Percentiles rank a stretch among this genome's conserved stretches.
Conservation (phyloP, 1,284 basidiomycete species). For the Rhodotorula glutinis region DNA sequence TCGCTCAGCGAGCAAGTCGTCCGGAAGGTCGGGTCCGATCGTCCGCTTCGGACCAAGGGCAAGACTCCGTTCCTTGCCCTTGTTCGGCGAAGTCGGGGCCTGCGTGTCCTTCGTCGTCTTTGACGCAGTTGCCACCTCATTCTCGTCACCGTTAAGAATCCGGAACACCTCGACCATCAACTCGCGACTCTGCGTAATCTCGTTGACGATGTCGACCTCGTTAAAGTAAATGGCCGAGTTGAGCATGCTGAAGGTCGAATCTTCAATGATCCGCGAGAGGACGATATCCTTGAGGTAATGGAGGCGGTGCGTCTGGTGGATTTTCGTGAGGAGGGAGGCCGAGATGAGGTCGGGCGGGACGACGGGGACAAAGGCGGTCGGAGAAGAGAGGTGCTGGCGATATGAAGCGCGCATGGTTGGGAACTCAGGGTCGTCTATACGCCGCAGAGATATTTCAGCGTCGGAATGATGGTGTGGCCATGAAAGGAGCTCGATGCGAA, state of each 20-base stretch:
- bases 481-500: no score
- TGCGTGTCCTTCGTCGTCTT: constrained; percentile 1
- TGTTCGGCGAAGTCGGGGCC: background rate
- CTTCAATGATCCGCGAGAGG: constrained; percentile 87
- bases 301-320: constrained; percentile 93
- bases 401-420: constrained; percentile 93
- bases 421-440: constrained; percentile 90
- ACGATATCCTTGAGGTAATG: constrained; percentile 98
- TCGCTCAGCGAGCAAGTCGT: constrained; percentile 14
- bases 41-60: constrained; percentile 15
- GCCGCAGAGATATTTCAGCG: no score
- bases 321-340: constrained; percentile 70
- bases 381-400: constrained; percentile 80
- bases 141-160: constrained; percentile 63
- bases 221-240: constrained; percentile 98
- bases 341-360: constrained; percentile 66
- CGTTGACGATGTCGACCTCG: constrained; percentile 94
- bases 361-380: constrained; percentile 73
- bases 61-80: constrained; percentile 28
- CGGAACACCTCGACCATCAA: constrained; percentile 76
- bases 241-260: constrained; percentile 93
- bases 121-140: background rate
- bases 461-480: no score
- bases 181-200: constrained; percentile 72
- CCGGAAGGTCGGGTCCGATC: constrained; percentile 38